phyloP scores from a whole-genome alignment of 1,139 yeast genomes.

The Nakaseomyces nivariensis region DNA sequence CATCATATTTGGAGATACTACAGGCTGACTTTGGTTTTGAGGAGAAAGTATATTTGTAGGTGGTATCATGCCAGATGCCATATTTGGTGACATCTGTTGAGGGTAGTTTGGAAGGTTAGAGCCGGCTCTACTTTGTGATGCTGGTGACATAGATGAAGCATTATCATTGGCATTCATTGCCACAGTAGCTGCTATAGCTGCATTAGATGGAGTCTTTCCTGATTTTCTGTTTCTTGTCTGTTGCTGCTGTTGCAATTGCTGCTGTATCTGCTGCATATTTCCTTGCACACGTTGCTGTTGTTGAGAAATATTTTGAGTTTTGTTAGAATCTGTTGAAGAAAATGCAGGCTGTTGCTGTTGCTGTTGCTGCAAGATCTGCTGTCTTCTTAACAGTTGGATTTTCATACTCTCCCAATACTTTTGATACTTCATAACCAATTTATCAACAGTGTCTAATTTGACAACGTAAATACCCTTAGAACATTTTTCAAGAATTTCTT shows the following conservation, averaged over 20 bases:
- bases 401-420: slow-evolving; percentile 67
- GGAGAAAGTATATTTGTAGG: not conserved
- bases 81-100: not conserved
- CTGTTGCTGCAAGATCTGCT: slow-evolving; percentile 31
- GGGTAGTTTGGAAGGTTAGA: not conserved
- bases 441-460: slow-evolving; percentile 64
- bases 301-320: slow-evolving; percentile 11
- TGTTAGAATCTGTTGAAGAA: slow-evolving; percentile 10
- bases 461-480: slow-evolving; percentile 52
- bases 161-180: slow-evolving; percentile 1
- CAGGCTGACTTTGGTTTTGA: not conserved
- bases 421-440: slow-evolving; percentile 60
- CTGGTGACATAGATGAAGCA: slow-evolving; percentile 5
- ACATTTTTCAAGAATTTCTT: slow-evolving; percentile 57
- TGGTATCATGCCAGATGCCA: slow-evolving; percentile 1
- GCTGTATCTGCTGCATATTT: slow-evolving; percentile 12
- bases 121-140: slow-evolving; percentile 1
- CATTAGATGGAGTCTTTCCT: slow-evolving; percentile 11
- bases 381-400: slow-evolving; percentile 37
- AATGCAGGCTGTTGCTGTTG: slow-evolving; percentile 22
- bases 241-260: slow-evolving; percentile 19
- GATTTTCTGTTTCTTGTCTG: slow-evolving; percentile 12
- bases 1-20: not conserved
- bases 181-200: slow-evolving; percentile 8
- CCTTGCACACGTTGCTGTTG: slow-evolving; percentile 8